Evolutionary conservation across 495 filamentous ascomycete genomes (phyloP), one percentile per base, ranked within the genome.

Genomic region (Pseudotulostoma volvatum): DNA sequence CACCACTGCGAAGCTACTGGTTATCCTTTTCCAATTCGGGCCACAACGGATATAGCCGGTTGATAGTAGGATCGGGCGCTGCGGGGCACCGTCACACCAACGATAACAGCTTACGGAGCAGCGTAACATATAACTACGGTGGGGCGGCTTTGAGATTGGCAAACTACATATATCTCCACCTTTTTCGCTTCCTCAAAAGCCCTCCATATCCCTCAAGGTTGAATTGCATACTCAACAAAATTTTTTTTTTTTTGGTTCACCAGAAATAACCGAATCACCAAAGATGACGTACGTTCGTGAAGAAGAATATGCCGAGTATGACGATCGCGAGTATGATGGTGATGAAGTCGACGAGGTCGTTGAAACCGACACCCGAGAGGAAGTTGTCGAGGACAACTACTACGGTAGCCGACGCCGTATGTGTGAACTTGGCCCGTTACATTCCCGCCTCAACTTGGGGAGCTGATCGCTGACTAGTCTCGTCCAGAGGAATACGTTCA

Each of bases 401-500:
- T 37, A 21, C 18, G 35, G 5, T 31, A 17, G 33, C 20, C 11
- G 35, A 32, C 14, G 38, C 16, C 28, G 34, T 21, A 21, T 28
- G 23, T 35, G 18, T 31, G 42, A 21, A 19, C 18, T 28, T 9
- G n/a, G n/a, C n/a, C n/a, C n/a, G n/a, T n/a, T n/a, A n/a, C n/a
- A n/a, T n/a, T 30, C 13, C 28, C 18, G 5, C 15, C 8, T 15
- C 38, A 34, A 25, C 41, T 42, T 18, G 42, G 41, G 21, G 23
- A 11, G 43, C 18, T 0, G 46, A 41, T 9, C 31, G 33, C 2
- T 33, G 9, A 13, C 20, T 20, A 17, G 34, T 38, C 7, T 23
- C 35, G 18, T n/a, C 33, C 36, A 16, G 37, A 15, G 1, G 38
- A 32, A 38, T 38, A 41, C 1, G 40, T 33, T 19, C 37, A 11